Conservation (phyloP, 192 early-diverging fungal genomes). For the Lunasporangiospora selenospora region DNA sequence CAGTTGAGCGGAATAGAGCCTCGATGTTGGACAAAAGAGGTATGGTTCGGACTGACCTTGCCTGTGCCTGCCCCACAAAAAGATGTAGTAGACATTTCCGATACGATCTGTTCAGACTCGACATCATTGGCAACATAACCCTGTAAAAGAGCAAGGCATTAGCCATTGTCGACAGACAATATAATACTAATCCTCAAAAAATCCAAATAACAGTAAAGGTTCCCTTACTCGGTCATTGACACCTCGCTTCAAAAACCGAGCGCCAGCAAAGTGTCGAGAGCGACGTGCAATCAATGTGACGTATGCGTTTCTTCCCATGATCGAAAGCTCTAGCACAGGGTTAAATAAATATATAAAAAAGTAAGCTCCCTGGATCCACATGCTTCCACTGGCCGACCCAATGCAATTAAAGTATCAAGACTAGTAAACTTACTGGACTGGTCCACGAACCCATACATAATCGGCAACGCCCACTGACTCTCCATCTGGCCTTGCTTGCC, state of each 20-base stretch:
- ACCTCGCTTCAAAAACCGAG: conserved; percentile 94
- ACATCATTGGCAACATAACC: conserved; percentile 99
- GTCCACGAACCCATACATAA: conserved; percentile 98
- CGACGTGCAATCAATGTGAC: conserved; percentile 95
- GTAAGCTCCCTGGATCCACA: background rate
- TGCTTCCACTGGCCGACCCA: background rate
- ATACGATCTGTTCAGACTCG: conserved; percentile 98
- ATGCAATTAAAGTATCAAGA: conserved; percentile 1
- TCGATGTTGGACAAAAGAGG: conserved; percentile 96
- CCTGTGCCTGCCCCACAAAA: conserved; percentile 71
- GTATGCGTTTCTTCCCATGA: conserved; percentile 90
- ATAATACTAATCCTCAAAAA: conserved; percentile 17
- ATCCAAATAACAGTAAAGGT: background rate
- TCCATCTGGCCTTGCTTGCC: conserved; percentile 63
- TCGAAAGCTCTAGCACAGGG: conserved; percentile 72
- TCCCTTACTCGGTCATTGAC: conserved; percentile 79
- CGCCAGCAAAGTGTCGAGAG: conserved; percentile 95
- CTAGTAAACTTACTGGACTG: conserved; percentile 75
- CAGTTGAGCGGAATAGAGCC: conserved; percentile 97
- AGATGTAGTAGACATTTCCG: conserved; percentile 88
- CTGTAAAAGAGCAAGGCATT: conserved; percentile 31
- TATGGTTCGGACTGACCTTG: conserved; percentile 76
- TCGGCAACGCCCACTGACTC: conserved; percentile 78
- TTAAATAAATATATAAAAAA: background rate
- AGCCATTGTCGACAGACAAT: background rate